Conservation (phyloP, 2,329 filamentous ascomycete species). For the Epichloe gansuensis region DNA sequence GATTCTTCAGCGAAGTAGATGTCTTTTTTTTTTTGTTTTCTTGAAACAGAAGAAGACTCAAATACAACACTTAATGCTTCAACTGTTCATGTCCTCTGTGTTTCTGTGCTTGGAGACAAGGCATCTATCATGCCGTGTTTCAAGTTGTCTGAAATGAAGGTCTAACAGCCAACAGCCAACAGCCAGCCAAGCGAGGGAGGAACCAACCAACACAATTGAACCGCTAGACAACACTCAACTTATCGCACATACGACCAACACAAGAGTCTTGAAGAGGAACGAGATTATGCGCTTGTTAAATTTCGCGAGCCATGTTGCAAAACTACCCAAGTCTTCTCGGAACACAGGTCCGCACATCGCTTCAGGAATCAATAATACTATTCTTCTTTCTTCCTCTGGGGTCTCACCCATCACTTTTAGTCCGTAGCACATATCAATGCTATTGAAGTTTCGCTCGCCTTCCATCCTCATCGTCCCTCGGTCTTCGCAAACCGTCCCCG, state of each 20-base stretch:
- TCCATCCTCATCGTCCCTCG: neutral
- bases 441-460: neutral
- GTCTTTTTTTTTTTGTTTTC: neutral
- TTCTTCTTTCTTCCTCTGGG: neutral
- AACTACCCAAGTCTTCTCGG: neutral
- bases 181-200: too few relatives aligned
- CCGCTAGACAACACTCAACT: too few relatives aligned
- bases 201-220: too few relatives aligned
- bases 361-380: neutral
- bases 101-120: too few relatives aligned
- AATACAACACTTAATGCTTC: neutral
- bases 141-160: too few relatives aligned
- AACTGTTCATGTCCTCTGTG: neutral
- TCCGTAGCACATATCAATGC: neutral
- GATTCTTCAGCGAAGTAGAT: neutral
- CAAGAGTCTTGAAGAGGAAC: too few relatives aligned
- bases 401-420: neutral
- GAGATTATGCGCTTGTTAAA: neutral
- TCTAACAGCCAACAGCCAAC: too few relatives aligned
- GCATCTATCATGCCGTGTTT: too few relatives aligned
- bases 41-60: neutral
- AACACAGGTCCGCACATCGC: neutral
- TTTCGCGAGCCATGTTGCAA: conserved; percentile 1
- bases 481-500: neutral
- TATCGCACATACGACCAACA: too few relatives aligned